Conservation (phyloP, 2,329 filamentous ascomycete genomes). For the Tolypocladium sp. region DNA sequence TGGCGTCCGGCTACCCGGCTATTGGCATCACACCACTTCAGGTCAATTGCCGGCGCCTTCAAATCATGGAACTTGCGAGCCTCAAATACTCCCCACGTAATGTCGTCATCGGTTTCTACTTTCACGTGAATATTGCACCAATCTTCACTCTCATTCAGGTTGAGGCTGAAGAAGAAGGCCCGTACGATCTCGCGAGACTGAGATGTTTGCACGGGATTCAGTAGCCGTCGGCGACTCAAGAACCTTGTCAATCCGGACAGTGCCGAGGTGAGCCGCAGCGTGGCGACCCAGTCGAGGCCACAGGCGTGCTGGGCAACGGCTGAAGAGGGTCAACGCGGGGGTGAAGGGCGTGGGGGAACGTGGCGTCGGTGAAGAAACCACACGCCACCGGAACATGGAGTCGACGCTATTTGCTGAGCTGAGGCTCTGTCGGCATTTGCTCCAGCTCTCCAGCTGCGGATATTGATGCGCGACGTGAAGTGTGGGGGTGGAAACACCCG, state of each 20-base stretch:
- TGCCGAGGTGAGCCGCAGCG: neutral
- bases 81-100: neutral
- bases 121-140: too few relatives aligned
- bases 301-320: neutral
- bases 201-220: rapidly evolving
- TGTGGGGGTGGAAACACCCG: neutral
- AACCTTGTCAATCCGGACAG: neutral
- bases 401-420: neutral
- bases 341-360: neutral
- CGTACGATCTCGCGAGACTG: neutral
- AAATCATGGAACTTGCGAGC: too few relatives aligned
- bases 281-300: neutral
- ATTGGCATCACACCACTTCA: neutral
- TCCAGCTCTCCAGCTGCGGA: neutral
- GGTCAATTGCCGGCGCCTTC: neutral
- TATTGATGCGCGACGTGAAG: neutral
- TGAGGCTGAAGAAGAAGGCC: neutral
- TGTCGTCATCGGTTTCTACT: too few relatives aligned
- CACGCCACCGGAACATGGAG: neutral
- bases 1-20: neutral
- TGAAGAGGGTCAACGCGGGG: neutral
- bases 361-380: neutral
- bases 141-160: neutral
- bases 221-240: neutral
- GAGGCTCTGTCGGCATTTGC: neutral